Conservation (phyloP, 2,329 filamentous ascomycete genomes). For the Tolypocladium ovalisporum region DNA sequence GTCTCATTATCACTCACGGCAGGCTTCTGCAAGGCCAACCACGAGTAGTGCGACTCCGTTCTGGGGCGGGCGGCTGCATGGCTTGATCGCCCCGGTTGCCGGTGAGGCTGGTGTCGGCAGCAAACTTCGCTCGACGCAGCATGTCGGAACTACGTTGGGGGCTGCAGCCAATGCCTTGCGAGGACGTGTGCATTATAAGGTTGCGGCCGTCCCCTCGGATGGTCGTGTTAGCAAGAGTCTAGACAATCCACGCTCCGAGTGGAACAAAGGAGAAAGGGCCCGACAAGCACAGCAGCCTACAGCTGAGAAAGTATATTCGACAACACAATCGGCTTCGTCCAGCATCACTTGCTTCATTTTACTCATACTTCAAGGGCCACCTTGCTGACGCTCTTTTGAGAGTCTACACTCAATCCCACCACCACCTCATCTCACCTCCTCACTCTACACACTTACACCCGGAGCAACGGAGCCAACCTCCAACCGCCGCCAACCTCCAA, state of each 20-base stretch:
- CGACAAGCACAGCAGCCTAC: neutral
- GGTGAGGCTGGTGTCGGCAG: neutral
- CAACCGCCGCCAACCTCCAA: conserved; percentile 7
- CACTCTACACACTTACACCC: neutral
- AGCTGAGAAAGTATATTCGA: neutral
- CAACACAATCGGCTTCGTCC: too few relatives aligned
- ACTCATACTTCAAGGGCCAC: too few relatives aligned
- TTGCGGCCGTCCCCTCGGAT: neutral
- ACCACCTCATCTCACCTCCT: neutral
- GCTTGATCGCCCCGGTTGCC: neutral
- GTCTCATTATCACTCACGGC: too few relatives aligned
- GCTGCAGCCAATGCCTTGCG: neutral
- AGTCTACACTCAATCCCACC: neutral
- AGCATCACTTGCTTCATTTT: too few relatives aligned
- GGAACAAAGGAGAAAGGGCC: neutral
- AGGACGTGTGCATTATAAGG: neutral
- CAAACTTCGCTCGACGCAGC: neutral
- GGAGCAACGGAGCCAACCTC: neutral
- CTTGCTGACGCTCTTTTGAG: neutral
- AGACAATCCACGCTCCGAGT: neutral
- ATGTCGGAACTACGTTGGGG: neutral
- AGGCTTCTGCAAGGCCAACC: neutral
- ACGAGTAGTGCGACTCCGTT: neutral
- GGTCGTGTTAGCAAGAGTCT: neutral
- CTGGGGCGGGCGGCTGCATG: neutral